These are phyloP conservation scores for Alopecurus myosuroides DNA, from an alignment of 176 grass and related monocot species.

Conservation along the genomic window DNA sequence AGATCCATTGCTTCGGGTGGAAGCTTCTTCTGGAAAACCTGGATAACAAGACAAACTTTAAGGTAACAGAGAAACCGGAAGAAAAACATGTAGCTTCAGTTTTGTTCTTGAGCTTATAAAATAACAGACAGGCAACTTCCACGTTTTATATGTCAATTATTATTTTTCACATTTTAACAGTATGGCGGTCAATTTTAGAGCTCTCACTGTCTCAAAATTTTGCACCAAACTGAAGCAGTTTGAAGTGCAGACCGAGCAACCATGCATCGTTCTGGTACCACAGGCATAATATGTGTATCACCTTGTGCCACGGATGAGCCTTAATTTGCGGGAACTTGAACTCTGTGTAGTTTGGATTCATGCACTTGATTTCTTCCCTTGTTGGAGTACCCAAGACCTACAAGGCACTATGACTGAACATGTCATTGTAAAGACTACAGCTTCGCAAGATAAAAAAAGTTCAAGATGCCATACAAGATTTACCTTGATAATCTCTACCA, in stretches of 20 bases:
- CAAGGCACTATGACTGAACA: conserved; percentile 30
- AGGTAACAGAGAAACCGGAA: background rate
- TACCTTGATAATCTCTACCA: conserved; percentile 99
- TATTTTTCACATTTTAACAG: background rate
- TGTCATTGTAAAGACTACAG: conserved; percentile 17
- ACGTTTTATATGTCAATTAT: background rate
- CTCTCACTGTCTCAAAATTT: background rate
- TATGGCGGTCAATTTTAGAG: background rate
- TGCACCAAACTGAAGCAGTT: background rate
- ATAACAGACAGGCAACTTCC: background rate
- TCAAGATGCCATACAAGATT: conserved; percentile 16
- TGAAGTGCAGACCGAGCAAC: background rate
- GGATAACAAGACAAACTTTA: conserved; percentile 7
- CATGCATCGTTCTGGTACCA: background rate
- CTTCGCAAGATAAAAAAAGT: background rate
- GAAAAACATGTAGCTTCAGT: background rate
- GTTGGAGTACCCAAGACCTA: conserved; percentile 98
- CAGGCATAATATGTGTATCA: conserved; percentile 12
- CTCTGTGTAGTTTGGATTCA: conserved; percentile 96
- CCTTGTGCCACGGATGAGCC: conserved; percentile 99
- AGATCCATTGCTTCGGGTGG: conserved; percentile 92
- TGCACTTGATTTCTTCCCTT: conserved; percentile 99
- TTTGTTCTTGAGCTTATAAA: background rate
- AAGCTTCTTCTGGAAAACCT: conserved; percentile 87
- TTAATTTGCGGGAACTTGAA: conserved; percentile 99